Conservation (phyloP, 164 flowering plant genomes). For the Buxus sempervirens region DNA sequence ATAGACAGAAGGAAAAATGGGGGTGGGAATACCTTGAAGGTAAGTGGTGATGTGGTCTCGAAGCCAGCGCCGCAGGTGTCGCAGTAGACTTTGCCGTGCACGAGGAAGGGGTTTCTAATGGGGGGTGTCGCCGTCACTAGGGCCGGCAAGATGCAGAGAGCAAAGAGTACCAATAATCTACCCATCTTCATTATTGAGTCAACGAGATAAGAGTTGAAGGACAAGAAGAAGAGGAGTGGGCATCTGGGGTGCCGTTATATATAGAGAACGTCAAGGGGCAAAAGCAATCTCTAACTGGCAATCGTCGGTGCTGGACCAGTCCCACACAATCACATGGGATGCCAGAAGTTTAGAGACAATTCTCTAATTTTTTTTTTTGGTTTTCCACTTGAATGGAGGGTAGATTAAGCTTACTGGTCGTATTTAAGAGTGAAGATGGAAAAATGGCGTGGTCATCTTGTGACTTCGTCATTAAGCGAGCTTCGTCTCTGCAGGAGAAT, state of each 20-base stretch:
- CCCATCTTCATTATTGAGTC: constrained; percentile 38
- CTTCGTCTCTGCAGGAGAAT: too few relatives aligned
- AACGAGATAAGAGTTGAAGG: too few relatives aligned
- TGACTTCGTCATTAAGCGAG: too few relatives aligned
- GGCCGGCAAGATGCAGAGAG: constrained; percentile 46
- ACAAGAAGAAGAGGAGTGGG: neutral
- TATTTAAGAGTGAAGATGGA: too few relatives aligned
- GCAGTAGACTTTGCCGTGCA: constrained; percentile 58
- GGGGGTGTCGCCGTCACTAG: constrained; percentile 33
- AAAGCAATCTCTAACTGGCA: too few relatives aligned
- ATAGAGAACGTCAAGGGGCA: neutral
- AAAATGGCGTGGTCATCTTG: too few relatives aligned
- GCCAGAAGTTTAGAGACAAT: too few relatives aligned
- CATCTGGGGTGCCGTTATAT: neutral
- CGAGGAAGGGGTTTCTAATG: constrained; percentile 20
- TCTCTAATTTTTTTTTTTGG: too few relatives aligned
- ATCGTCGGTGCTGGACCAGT: too few relatives aligned
- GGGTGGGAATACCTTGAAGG: constrained; percentile 40
- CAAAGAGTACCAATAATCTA: constrained; percentile 26
- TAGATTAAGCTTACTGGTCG: too few relatives aligned
- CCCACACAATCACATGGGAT: too few relatives aligned
- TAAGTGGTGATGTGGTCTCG: constrained; percentile 58
- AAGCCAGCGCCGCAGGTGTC: constrained; percentile 72
- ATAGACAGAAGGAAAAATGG: neutral
- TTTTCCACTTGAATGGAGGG: too few relatives aligned